Evolutionary conservation across 176 grass and related monocot species (phyloP), one percentile per base, ranked within the genome.

Genomic region (Eleusine indica): DNA sequence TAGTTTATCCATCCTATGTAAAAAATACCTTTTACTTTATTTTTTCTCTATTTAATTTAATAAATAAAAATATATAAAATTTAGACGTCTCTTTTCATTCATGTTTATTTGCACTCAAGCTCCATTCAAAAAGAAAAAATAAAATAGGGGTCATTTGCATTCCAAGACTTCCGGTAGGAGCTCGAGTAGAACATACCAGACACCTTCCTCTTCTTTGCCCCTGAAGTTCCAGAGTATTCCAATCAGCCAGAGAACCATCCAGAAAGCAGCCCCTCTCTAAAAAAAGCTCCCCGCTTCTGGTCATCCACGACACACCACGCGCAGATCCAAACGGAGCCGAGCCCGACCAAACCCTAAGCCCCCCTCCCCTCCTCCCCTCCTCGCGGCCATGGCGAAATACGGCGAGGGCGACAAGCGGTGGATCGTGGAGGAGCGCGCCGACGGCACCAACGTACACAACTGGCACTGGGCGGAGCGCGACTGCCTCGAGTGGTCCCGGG

Each of bases 391-490:
- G 96, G 96, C 96, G 74, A 93, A 86, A 80, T 92, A 79, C 66
- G 96, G 93, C 74, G 93, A 99, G 91, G 96, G 93, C 64, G 96
- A 99, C 93, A 88, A 89, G 78, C 89, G 96, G 15, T 99, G 96
- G 96, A 99, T 99, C 93, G 96, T 99, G 32, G 70, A 96, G 86
- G 96, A 99, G 49, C 93, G 96, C 74, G 35, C 89, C 18, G 96
- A 99, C 81, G 96, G 96, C 48, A 80, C 93, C 13, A 99, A 99
- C 87, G 91, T 99, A 74, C 93, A 99, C 93, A 96, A 99, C 87
- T 99, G 96, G 96, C 96, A 99, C 91, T 99, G 93, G 93, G 86
- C 87, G 70, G 96, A 99, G 83, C 93, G 91, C 37, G 87, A 99
- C 83, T 99, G 96, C 83, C 80, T 99, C 58, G 96, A 96, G 80